phyloP scores from a whole-genome alignment of 257 asterid species.

The Oldenlandia corymbosa region DNA sequence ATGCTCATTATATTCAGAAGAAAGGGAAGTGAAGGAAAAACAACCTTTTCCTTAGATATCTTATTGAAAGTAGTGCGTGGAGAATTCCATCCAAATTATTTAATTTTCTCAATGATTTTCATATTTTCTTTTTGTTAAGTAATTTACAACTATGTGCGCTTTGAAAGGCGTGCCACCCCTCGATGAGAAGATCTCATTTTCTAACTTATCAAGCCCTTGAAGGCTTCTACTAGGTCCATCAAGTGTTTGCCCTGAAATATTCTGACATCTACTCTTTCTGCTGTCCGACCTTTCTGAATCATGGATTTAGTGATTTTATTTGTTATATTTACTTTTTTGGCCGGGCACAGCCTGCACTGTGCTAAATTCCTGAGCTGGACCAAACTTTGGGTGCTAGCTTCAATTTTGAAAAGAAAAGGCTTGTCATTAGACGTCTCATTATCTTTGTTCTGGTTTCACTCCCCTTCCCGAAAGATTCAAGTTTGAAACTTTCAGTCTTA shows the following conservation, averaged over 20 bases:
- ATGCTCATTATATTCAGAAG: background rate
- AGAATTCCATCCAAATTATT: background rate
- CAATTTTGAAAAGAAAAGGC: background rate
- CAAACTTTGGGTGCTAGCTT: background rate
- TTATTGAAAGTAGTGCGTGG: background rate
- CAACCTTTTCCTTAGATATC: background rate
- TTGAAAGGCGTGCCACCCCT: background rate
- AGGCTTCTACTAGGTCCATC: background rate
- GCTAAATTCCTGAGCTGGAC: background rate
- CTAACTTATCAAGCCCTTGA: background rate
- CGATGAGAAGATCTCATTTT: background rate
- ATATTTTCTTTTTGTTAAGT: background rate
- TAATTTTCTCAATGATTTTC: background rate
- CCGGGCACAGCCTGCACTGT: background rate
- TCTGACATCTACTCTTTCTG: background rate
- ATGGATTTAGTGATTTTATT: background rate
- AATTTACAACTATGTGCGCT: background rate
- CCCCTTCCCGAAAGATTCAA: background rate
- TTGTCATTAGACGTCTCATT: background rate
- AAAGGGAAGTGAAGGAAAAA: background rate
- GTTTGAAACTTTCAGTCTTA: background rate
- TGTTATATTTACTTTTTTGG: background rate
- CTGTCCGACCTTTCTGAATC: background rate
- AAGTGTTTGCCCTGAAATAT: background rate
- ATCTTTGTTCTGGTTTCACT: background rate